Base-by-base conservation (phyloP, 2,329 filamentous ascomycete species). In the Monilinia fructicola region DNA sequence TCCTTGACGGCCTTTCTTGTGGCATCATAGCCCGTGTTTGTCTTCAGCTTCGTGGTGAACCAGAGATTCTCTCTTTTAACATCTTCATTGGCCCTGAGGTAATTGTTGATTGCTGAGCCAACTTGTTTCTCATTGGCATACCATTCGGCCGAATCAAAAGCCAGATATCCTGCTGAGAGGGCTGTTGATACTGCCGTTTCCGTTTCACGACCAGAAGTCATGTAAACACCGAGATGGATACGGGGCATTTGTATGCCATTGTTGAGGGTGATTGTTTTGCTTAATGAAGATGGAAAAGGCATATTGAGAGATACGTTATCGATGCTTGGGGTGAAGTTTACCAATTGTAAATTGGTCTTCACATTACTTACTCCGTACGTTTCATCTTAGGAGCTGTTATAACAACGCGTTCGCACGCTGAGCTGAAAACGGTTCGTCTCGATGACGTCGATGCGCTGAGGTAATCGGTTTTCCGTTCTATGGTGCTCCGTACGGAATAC, bases 41-140 rank as follows among this genome's bases (percentile, higher is more conserved):
- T 86, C 1, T 86, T 87, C 18, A 95, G 82, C 79, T 95, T 96
- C 46, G 88, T 90, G 0, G 91, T 95, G 76, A 91, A 93, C 77
- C 91, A 91, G 64, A 95, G 81, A 73, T 93, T 87, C 66, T 88
- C 84, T 6, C 91, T 84, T 69, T 81, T 83, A 38, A 92, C 76
- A 0, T 79, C 81, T 0, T 80, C 72, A 69, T 86, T 85, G 16
- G 79, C 78, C 3, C 73, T 74, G 63, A 91, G 78, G 71, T 85
- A 90, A 26, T 81, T 78, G 3, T 76, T 76, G 69, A 95, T 89
- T 11, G 89, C 88, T 42, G 81, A 79, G 1, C 90, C 91, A 18
- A 88, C 86, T 71, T 91, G 84, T 46, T 81, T 81, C 77, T 95
- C 92, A 69, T 95, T 95, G 74, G 84, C 77, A 71, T 85, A 85